Evolutionary conservation across 805 yeast species (phyloP).

Genomic region (Isabelozyma rhagii): DNA sequence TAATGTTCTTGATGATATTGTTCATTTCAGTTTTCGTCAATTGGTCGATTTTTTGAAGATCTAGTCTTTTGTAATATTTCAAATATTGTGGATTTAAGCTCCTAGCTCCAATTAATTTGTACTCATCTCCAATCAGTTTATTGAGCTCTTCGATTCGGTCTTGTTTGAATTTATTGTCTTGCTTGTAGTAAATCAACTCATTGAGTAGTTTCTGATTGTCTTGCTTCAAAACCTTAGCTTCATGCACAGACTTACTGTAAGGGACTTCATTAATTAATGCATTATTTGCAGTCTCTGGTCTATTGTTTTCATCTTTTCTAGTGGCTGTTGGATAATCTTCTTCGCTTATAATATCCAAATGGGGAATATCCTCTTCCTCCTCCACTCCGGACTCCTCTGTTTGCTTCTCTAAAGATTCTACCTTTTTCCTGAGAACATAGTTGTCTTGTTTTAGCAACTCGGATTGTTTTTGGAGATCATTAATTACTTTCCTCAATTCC

Average conservation of each 20-base stretch:
- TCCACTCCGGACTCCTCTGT: neutral
- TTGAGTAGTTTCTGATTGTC: neutral
- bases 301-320: too few species aligned
- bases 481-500: neutral
- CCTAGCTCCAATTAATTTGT: constrained; percentile 9
- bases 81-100: constrained; percentile 12
- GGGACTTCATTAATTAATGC: too few species aligned
- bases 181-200: neutral
- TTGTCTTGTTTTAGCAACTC: neutral
- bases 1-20: constrained; percentile 29
- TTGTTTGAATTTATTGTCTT: neutral
- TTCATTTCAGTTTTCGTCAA: constrained; percentile 24
- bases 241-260: neutral
- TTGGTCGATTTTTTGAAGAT: constrained; percentile 26
- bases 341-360: neutral
- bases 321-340: neutral
- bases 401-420: neutral
- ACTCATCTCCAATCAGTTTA: constrained; percentile 12
- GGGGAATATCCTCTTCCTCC: neutral
- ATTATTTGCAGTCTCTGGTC: too few species aligned
- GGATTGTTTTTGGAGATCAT: neutral
- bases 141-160: neutral
- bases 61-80: constrained; percentile 20
- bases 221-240: neutral
- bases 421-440: neutral